Percentiles rank a stretch among this genome's conserved stretches.
Evolutionary conservation across 306 rosid genomes (phyloP).

Genomic region (Cicer chorassanicum): DNA sequence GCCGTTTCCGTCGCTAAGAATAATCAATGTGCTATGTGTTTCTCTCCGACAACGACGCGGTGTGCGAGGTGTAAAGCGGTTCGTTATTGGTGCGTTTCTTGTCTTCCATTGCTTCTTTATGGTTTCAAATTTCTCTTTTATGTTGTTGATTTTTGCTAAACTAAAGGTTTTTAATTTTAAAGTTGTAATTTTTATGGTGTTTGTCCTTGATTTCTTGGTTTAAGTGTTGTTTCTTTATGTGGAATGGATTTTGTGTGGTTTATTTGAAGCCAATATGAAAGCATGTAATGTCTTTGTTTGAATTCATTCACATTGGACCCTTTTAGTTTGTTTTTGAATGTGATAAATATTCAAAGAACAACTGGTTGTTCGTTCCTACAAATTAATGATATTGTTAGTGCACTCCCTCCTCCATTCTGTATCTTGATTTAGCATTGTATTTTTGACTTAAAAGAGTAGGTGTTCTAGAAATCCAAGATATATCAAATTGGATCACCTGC

Average conservation of each 20-base stretch:
- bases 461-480: no score
- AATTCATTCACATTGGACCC: not conserved
- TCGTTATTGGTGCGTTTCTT: constrained; percentile 69
- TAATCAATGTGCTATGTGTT: constrained; percentile 72
- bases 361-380: constrained; percentile 1
- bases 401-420: no score
- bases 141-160: not conserved
- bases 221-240: not conserved
- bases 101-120: not conserved
- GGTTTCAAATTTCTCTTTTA: not conserved
- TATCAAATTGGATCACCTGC: no score
- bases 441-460: no score
- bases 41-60: constrained; percentile 69
- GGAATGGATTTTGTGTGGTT: constrained; percentile 13
- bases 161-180: constrained; percentile 8
- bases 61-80: constrained; percentile 82
- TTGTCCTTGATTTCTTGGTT: constrained; percentile 21
- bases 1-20: constrained; percentile 23
- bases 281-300: constrained; percentile 12
- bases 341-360: not conserved
- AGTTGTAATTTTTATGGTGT: not conserved
- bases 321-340: not conserved
- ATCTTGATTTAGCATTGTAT: no score
- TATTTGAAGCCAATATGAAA: constrained; percentile 6
- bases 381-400: constrained; percentile 10